These are phyloP conservation scores for Boletus rufocinnamomeus DNA, from an alignment of 768 basidiomycete genomes.

Conservation along the genomic window DNA sequence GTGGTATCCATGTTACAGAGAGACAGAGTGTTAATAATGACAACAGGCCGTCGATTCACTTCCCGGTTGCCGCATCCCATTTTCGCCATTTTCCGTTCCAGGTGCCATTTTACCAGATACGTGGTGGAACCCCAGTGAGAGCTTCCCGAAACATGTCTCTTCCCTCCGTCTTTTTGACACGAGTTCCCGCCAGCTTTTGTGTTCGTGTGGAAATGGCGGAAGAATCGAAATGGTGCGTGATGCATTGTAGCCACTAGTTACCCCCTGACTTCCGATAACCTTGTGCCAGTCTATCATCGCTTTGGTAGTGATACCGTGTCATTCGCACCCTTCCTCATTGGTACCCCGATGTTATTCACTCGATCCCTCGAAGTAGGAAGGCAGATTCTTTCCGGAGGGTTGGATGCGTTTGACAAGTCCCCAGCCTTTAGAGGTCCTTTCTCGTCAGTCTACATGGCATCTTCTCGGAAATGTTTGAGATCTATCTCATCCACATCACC, in stretches of 20 bases:
- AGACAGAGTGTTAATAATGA: too few species aligned
- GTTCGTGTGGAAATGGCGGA: too few species aligned
- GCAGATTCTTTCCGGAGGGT: slow-evolving; percentile 18
- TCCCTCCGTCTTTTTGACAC: not conserved
- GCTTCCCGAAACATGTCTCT: not conserved
- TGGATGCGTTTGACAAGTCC: slow-evolving; percentile 2
- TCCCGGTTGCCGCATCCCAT: slow-evolving; percentile 18
- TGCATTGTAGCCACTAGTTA: not conserved
- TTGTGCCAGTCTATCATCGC: slow-evolving; percentile 12
- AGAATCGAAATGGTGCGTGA: slow-evolving; percentile 15
- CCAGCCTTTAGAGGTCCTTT: not conserved
- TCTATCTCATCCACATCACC: not conserved
- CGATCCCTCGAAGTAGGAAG: too few species aligned
- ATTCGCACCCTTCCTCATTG: slow-evolving; percentile 17
- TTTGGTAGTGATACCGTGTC: slow-evolving; percentile 21
- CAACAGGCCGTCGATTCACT: slow-evolving; percentile 10
- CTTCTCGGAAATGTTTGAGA: too few species aligned
- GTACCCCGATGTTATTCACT: slow-evolving; percentile 14
- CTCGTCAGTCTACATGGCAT: not conserved
- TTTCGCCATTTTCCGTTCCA: slow-evolving; percentile 9
- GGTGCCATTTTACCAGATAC: slow-evolving; percentile 5
- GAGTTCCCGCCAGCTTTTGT: not conserved
- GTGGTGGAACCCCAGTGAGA: slow-evolving; percentile 25
- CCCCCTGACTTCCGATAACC: not conserved
- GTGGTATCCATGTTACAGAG: not conserved